Evolutionary conservation across 257 asterid species (phyloP).

Genomic region (Solanum commersonii): DNA sequence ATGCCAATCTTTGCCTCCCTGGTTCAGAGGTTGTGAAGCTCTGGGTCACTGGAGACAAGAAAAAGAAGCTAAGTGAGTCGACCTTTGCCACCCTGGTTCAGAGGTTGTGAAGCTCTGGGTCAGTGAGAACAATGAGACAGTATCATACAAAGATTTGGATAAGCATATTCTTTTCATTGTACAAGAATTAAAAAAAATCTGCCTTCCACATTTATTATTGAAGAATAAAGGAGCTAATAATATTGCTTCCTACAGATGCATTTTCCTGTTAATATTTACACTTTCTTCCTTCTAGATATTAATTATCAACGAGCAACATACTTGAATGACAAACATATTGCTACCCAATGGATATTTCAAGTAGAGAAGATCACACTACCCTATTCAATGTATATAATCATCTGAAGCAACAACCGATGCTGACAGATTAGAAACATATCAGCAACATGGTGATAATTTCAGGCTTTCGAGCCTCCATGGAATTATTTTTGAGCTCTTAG

Average conservation of each 20-base stretch:
- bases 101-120: neutral
- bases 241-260: neutral
- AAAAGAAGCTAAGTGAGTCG: neutral
- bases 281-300: neutral
- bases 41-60: neutral
- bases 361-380: neutral
- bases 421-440: neutral
- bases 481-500: neutral
- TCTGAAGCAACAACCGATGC: neutral
- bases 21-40: neutral
- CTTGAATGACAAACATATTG: neutral
- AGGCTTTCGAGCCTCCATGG: neutral
- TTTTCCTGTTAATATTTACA: neutral
- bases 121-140: neutral
- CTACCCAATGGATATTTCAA: neutral
- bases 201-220: neutral
- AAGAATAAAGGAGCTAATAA: neutral
- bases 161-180: neutral
- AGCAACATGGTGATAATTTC: neutral
- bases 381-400: neutral
- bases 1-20: neutral
- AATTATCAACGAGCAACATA: neutral
- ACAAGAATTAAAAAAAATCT: neutral
- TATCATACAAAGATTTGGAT: neutral
- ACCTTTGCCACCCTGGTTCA: neutral